phyloP scores from a whole-genome alignment of 768 basidiomycete genomes.

The Hygrocybe punicea region DNA sequence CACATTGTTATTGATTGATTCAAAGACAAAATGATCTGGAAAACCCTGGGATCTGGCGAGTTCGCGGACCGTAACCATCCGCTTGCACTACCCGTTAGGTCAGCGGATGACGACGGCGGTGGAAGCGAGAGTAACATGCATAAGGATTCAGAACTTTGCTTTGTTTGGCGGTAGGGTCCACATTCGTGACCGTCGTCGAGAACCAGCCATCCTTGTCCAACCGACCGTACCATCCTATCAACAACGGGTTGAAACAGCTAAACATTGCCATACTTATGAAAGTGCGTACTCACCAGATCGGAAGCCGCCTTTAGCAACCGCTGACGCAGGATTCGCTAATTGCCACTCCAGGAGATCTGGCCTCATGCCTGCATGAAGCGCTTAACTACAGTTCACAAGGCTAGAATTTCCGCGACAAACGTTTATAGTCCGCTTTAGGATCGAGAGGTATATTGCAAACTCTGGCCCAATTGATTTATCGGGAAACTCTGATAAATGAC shows the following conservation, averaged over 20 bases:
- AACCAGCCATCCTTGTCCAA: conserved; percentile 56
- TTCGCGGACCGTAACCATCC: conserved; percentile 73
- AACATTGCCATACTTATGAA: neutral
- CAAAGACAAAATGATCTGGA: conserved; percentile 68
- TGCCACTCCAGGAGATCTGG: conserved; percentile 57
- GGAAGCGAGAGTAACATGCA: conserved; percentile 36
- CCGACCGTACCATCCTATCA: conserved; percentile 51
- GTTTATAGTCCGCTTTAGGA: conserved; percentile 60
- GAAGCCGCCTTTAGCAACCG: conserved; percentile 51
- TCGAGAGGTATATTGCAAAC: conserved; percentile 57
- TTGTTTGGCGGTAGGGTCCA: conserved; percentile 78
- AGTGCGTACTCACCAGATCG: conserved; percentile 39
- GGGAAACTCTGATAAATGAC: neutral
- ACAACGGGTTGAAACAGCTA: neutral
- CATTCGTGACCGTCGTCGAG: conserved; percentile 73
- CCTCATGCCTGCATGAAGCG: conserved; percentile 39
- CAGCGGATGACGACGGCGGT: neutral
- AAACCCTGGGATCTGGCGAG: conserved; percentile 80
- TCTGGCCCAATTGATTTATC: conserved; percentile 34
- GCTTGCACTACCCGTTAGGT: conserved; percentile 47
- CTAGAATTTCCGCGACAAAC: conserved; percentile 30
- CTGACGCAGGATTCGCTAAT: conserved; percentile 55
- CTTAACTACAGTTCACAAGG: neutral
- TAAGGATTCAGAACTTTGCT: conserved; percentile 63
- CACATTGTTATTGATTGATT: conserved; percentile 49